A percentile compares a stretch with the other conserved stretches of the same genome.
Conservation (phyloP, 352 stramenopile species). For the Globisporangium mamillatum region DNA sequence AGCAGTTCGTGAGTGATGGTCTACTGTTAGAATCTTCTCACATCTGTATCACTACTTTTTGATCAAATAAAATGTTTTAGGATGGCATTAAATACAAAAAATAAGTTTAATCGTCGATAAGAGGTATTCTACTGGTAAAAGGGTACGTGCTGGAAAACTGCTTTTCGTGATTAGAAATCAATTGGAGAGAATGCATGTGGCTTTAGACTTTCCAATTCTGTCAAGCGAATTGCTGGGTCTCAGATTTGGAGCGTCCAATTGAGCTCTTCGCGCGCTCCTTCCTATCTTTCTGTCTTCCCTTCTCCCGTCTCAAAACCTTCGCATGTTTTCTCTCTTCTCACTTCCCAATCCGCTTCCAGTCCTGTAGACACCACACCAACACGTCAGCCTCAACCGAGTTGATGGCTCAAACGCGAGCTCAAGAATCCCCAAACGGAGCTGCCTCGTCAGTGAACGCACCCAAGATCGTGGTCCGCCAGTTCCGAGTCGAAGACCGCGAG, state of each 20-base stretch:
- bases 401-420: not conserved
- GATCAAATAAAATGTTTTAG: not conserved
- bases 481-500: constrained; percentile 2
- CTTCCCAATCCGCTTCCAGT: not conserved
- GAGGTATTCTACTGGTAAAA: not conserved
- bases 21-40: not conserved
- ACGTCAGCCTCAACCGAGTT: not conserved
- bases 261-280: too few relatives aligned
- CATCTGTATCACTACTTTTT: not conserved
- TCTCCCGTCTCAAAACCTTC: not conserved
- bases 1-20: constrained; percentile 3
- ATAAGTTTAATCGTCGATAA: too few relatives aligned
- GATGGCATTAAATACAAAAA: not conserved
- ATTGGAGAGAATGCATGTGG: not conserved
- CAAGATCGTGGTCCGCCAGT: constrained; percentile 19
- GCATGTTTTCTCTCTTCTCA: not conserved
- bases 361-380: not conserved
- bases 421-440: not conserved
- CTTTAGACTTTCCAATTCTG: not conserved
- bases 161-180: not conserved
- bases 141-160: not conserved
- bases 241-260: not conserved
- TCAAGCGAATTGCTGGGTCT: not conserved
- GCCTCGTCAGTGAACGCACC: not conserved
- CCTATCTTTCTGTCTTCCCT: not conserved